Evolutionary conservation across 2,329 filamentous ascomycete genomes (phyloP).

Genomic region (Trichophaea hybrida): DNA sequence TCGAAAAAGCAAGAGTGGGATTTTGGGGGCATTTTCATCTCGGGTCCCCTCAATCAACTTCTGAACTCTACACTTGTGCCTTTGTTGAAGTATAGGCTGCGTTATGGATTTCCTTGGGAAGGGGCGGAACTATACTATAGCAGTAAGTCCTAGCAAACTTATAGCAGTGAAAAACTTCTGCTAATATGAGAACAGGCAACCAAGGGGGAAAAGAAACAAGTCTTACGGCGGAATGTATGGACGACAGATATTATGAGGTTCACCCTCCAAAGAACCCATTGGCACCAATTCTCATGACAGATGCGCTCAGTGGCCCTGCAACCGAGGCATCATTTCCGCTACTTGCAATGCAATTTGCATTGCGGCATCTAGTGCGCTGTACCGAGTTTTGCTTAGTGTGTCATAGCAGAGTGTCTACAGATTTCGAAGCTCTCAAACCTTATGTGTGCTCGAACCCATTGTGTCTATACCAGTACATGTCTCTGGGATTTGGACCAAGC

Average conservation of each 20-base stretch:
- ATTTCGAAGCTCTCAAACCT: slow-evolving; percentile 58
- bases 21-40: slow-evolving; percentile 53
- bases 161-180: not conserved
- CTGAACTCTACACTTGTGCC: slow-evolving; percentile 50
- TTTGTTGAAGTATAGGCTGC: slow-evolving; percentile 46
- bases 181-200: slow-evolving; percentile 15
- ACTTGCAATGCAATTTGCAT: slow-evolving; percentile 43
- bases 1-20: slow-evolving; percentile 28
- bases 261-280: slow-evolving; percentile 9
- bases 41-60: slow-evolving; percentile 52
- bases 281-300: slow-evolving; percentile 8
- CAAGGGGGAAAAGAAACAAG: slow-evolving; percentile 21
- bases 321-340: slow-evolving; percentile 40
- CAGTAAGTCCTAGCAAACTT: slow-evolving; percentile 28
- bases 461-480: slow-evolving; percentile 79
- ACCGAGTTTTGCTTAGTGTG: slow-evolving; percentile 81
- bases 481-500: slow-evolving; percentile 68
- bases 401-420: slow-evolving; percentile 50
- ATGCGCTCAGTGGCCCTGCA: slow-evolving; percentile 7
- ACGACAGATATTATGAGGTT: slow-evolving; percentile 32
- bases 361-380: slow-evolving; percentile 65
- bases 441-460: slow-evolving; percentile 63
- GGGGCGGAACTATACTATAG: slow-evolving; percentile 48
- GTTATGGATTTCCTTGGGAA: slow-evolving; percentile 47
- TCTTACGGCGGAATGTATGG: slow-evolving; percentile 24